Evolutionary conservation across 345 rosid genomes (phyloP).

Genomic region (Hypericum androsaemum): DNA sequence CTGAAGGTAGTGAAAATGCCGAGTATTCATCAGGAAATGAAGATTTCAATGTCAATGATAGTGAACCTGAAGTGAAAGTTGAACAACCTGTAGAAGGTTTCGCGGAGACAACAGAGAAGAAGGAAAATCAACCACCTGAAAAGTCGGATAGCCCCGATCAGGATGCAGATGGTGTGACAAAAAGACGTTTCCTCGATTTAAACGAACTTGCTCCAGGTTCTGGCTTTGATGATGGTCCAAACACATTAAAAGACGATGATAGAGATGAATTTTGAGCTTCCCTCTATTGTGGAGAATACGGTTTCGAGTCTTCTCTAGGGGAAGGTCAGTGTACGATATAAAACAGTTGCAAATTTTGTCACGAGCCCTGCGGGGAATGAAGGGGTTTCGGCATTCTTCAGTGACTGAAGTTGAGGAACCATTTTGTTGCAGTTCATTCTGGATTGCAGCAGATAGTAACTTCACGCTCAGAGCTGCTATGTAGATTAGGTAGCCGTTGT

Average conservation of each 20-base stretch:
- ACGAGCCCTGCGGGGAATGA: constrained; percentile 29
- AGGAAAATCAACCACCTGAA: constrained; percentile 32
- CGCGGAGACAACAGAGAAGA: constrained; percentile 31
- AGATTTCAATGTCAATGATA: constrained; percentile 42
- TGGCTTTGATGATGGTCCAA: constrained; percentile 86
- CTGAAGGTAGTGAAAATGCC: constrained; percentile 51
- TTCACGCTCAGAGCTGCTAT: constrained; percentile 33
- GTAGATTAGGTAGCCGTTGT: constrained; percentile 76
- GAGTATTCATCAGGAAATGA: constrained; percentile 52
- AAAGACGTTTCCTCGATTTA: constrained; percentile 75
- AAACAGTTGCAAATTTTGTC: constrained; percentile 35
- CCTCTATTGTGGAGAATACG: constrained; percentile 25
- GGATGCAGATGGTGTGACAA: constrained; percentile 48
- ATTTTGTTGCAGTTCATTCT: constrained; percentile 28
- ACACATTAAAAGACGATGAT: constrained; percentile 60
- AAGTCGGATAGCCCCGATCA: constrained; percentile 40
- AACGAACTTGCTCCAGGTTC: constrained; percentile 91
- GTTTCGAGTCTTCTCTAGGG: constrained; percentile 17
- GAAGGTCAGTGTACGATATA: constrained; percentile 32
- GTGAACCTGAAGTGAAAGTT: constrained; percentile 37
- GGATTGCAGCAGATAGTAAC: constrained; percentile 30
- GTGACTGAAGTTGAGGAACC: constrained; percentile 26
- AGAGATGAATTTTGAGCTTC: constrained; percentile 44
- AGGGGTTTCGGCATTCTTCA: constrained; percentile 24
- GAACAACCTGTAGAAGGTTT: constrained; percentile 35